phyloP scores from a whole-genome alignment of 2,329 filamentous ascomycete genomes.

The Neopestalotiopsis clavispora region DNA sequence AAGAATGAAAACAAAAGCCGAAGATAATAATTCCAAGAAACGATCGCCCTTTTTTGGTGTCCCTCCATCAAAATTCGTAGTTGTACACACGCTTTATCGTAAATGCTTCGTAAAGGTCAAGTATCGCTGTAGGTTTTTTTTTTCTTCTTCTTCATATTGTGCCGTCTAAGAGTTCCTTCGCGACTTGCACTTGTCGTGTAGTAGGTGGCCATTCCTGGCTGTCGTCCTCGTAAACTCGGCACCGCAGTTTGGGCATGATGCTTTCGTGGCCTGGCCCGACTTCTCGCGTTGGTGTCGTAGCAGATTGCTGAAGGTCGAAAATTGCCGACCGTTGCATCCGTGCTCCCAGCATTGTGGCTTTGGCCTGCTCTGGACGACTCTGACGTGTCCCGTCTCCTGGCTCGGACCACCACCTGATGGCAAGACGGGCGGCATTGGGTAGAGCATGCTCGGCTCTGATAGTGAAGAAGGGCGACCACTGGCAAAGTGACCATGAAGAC shows the following conservation, averaged over 20 bases:
- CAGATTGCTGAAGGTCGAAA: conserved; percentile 95
- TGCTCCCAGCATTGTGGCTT: conserved; percentile 98
- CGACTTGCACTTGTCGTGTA: conserved; percentile 92
- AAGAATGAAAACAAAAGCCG: not conserved
- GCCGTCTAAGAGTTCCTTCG: conserved; percentile 50
- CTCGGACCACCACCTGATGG: conserved; percentile 37
- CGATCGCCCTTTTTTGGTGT: conserved; percentile 2
- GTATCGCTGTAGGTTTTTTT: not conserved
- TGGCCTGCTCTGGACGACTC: conserved; percentile 78
- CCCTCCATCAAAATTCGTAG: not conserved
- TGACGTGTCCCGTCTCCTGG: conserved; percentile 57
- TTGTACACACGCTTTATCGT: conserved; percentile 15
- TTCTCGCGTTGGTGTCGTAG: conserved; percentile 93
- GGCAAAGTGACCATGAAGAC: conserved; percentile 43
- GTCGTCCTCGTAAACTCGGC: conserved; percentile 91
- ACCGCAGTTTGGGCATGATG: conserved; percentile 87
- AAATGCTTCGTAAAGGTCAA: conserved; percentile 14
- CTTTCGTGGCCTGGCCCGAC: conserved; percentile 87
- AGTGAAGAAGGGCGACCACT: conserved; percentile 46
- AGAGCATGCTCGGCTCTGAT: conserved; percentile 48
- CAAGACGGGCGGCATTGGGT: conserved; percentile 45
- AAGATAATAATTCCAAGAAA: not conserved
- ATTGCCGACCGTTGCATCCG: conserved; percentile 92
- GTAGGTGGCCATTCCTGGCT: conserved; percentile 83
- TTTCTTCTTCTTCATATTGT: not conserved